These are phyloP conservation scores for Craterostigma plantagineum DNA, from an alignment of 257 asterid genomes.

Conservation along the genomic window DNA sequence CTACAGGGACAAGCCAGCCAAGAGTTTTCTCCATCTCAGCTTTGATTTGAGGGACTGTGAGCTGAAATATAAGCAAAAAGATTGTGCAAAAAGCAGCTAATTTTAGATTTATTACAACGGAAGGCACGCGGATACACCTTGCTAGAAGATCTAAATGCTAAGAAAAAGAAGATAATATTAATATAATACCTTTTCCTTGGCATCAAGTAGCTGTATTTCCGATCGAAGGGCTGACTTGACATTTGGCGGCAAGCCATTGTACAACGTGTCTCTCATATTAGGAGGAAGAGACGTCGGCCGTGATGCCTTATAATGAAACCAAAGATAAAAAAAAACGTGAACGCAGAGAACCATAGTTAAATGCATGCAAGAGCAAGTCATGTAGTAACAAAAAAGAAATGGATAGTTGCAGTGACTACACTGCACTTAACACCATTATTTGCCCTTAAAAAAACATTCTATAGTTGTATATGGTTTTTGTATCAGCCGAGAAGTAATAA, in stretches of 20 bases:
- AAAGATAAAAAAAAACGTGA: not conserved
- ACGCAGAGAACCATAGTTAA: too few relatives aligned
- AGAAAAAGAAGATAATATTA: not conserved
- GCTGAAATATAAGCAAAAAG: constrained; percentile 39
- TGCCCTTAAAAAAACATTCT: too few relatives aligned
- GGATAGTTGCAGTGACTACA: too few relatives aligned
- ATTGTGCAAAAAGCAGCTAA: too few relatives aligned
- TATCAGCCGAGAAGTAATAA: too few relatives aligned
- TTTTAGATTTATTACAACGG: too few relatives aligned
- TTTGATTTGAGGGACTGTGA: constrained; percentile 61
- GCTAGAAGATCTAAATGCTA: not conserved
- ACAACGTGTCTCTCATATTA: constrained; percentile 71
- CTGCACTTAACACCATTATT: too few relatives aligned
- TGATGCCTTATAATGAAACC: constrained; percentile 25
- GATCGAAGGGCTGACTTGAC: constrained; percentile 50
- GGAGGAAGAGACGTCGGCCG: constrained; percentile 92
- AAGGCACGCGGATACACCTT: too few relatives aligned
- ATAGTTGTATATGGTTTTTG: too few relatives aligned
- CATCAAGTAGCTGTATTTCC: constrained; percentile 26
- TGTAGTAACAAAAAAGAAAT: too few relatives aligned
- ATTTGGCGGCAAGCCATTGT: constrained; percentile 71
- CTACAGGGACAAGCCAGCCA: constrained; percentile 88
- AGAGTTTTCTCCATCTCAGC: constrained; percentile 91
- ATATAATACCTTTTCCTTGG: constrained; percentile 44
- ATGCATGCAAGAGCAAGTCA: too few relatives aligned